Evolutionary conservation across 2,329 filamentous ascomycete species (phyloP), one percentile per base, ranked within the genome.

Genomic region (Chaetomium sp.): DNA sequence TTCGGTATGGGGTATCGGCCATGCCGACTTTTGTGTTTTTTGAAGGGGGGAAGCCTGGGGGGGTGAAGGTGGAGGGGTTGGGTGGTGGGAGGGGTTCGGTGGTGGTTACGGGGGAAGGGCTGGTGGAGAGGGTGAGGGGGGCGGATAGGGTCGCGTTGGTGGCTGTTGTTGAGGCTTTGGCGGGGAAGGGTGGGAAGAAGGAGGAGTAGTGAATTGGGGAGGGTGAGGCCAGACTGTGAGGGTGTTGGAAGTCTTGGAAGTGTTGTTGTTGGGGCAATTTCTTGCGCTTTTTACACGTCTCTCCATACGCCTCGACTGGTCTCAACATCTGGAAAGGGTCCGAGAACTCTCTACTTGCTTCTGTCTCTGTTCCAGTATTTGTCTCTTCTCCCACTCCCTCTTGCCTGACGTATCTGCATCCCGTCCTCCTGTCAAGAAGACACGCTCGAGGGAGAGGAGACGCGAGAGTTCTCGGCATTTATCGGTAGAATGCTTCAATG

Each of bases 21-120:
- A 77, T 82, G 69, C 79, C 79, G 32, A 79, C 79, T 49, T 81
- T 82, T 67, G 69, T 78, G 63, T 75, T 81, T 68, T 80, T 82
- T 67, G 70, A 77, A 67, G 71, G 77, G 32, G 77, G 75, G 47
- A 66, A 72, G 68, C 67, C 57, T 3, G 52, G 37, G 51, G 52
- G 68, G 44, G 67, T 72, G 48, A 63, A 65, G 11, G 69, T 69
- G 19, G 65, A 68, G 44, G 67, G 67, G 3, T 55, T 62, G n/a
- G 43, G 42, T 19, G 59, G 46, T 36, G 41, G 54, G 11, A 32
- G 41, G 1, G 19, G 19, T 2, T 56, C 57, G 8, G 59, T 59
- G 14, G 52, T 47, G 1, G 43, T 59, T 4, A 41, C 46, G 37
- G 55, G 32, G 19, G 61, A 62, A 4, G 61, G 60, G 5, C 45